These are phyloP conservation scores for Nannizziopsis arthrosporioides DNA, from an alignment of 2,329 filamentous ascomycete genomes.

Conservation along the genomic window DNA sequence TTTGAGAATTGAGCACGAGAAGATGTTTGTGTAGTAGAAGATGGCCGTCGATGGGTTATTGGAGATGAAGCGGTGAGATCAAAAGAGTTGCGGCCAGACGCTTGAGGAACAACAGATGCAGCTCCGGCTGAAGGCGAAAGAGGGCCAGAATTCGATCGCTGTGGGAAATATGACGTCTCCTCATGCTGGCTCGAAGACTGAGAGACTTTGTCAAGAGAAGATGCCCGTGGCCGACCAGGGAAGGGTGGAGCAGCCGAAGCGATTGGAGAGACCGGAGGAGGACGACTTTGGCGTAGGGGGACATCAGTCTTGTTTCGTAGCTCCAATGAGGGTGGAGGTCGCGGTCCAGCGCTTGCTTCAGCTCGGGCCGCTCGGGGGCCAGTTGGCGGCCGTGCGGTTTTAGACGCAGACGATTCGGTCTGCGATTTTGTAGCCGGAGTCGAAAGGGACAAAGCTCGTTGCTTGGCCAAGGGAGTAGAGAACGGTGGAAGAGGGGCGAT, in stretches of 20 bases:
- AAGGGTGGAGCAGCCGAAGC: conserved; percentile 16
- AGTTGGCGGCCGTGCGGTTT: conserved; percentile 28
- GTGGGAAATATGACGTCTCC: neutral
- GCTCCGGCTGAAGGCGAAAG: conserved; percentile 3
- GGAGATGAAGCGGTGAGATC: conserved; percentile 3
- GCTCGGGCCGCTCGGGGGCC: conserved; percentile 34
- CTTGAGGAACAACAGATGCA: neutral
- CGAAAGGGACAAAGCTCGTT: conserved; percentile 13
- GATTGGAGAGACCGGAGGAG: conserved; percentile 13
- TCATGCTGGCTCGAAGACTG: neutral
- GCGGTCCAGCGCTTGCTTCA: conserved; percentile 17
- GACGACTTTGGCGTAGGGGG: conserved; percentile 19
- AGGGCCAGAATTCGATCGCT: neutral
- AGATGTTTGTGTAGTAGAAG: conserved; percentile 20
- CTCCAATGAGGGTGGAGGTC: conserved; percentile 20
- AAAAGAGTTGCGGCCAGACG: neutral
- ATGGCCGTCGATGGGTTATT: conserved; percentile 2
- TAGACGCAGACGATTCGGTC: conserved; percentile 2
- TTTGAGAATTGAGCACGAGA: conserved; percentile 27
- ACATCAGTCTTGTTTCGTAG: conserved; percentile 19
- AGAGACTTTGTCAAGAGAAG: conserved; percentile 1
- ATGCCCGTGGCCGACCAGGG: conserved; percentile 16
- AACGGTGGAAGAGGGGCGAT: neutral
- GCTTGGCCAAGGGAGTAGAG: neutral
- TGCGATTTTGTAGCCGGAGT: neutral